Evolutionary conservation across 2,329 filamentous ascomycete species (phyloP).

Genomic region (Fusarium cicatricum): DNA sequence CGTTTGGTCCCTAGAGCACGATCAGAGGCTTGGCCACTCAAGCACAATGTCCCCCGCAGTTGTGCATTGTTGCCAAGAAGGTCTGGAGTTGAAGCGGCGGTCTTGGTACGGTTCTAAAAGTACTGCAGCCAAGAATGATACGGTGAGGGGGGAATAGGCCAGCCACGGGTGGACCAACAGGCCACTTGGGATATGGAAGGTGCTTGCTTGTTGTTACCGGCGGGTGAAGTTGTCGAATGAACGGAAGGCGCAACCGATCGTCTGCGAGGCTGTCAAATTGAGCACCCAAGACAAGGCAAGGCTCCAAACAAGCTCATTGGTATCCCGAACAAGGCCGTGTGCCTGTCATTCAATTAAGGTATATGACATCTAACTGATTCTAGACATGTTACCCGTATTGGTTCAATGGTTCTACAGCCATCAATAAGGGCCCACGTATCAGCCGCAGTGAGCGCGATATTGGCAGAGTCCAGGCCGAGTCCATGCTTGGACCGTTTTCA

Average conservation of each 20-base stretch:
- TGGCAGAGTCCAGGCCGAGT: constrained; percentile 26
- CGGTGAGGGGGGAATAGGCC: constrained; percentile 6
- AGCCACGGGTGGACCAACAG: neutral
- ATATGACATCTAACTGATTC: neutral
- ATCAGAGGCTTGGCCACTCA: constrained; percentile 13
- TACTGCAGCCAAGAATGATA: constrained; percentile 2
- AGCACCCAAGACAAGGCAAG: neutral
- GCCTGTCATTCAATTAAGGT: constrained; percentile 14
- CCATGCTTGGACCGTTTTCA: constrained; percentile 31
- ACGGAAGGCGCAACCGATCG: constrained; percentile 10
- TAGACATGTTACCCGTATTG: constrained; percentile 13
- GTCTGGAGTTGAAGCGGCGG: constrained; percentile 15
- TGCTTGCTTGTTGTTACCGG: neutral
- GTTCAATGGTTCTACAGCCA: constrained; percentile 8
- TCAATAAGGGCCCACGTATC: constrained; percentile 5
- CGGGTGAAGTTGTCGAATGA: constrained; percentile 14
- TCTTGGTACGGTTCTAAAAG: constrained; percentile 8
- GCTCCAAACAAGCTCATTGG: constrained; percentile 31
- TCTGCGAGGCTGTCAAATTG: constrained; percentile 17
- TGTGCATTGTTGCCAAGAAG: constrained; percentile 30
- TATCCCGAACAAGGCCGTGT: constrained; percentile 19
- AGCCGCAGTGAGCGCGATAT: constrained; percentile 25
- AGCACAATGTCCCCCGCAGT: constrained; percentile 19
- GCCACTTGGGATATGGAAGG: constrained; percentile 2
- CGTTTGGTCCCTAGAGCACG: constrained; percentile 19